These are phyloP conservation scores for Carnegiea gigantea DNA, from an alignment of 179 eudicot species.

Conservation along the genomic window DNA sequence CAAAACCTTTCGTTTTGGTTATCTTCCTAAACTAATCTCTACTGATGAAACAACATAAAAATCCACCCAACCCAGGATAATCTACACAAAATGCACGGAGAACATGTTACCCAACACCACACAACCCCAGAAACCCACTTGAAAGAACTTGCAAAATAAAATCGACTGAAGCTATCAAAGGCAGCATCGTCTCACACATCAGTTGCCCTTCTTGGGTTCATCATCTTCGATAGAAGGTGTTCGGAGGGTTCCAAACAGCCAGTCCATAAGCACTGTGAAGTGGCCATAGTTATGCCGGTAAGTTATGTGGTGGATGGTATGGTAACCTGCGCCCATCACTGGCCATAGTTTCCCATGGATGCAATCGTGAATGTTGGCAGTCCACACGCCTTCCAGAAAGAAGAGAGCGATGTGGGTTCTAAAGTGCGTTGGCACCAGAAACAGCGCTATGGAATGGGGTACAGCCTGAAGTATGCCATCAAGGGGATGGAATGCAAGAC, in stretches of 20 bases:
- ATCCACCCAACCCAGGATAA: constrained; percentile 10
- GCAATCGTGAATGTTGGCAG: constrained; percentile 91
- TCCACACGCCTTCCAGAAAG: constrained; percentile 78
- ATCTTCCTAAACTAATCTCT: not conserved
- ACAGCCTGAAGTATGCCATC: constrained; percentile 88
- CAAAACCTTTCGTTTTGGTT: not conserved
- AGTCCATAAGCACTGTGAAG: constrained; percentile 88
- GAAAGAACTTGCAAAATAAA: not conserved
- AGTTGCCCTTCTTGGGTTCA: constrained; percentile 39
- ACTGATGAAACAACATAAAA: not conserved
- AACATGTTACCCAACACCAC: not conserved
- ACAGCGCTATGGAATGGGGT: constrained; percentile 71
- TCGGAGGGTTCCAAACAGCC: constrained; percentile 87
- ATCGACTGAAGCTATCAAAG: not conserved
- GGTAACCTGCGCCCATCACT: constrained; percentile 98
- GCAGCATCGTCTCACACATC: not conserved
- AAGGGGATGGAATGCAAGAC: constrained; percentile 86
- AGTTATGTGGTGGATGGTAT: constrained; percentile 87
- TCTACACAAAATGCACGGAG: constrained; percentile 17
- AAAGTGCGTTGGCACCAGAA: constrained; percentile 65
- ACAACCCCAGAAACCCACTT: not conserved
- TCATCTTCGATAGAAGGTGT: constrained; percentile 53
- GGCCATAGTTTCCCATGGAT: constrained; percentile 86
- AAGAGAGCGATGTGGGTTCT: constrained; percentile 65
- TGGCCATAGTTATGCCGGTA: constrained; percentile 96